These are phyloP conservation scores for Geum urbanum DNA, from an alignment of 306 rosid species.

Conservation along the genomic window DNA sequence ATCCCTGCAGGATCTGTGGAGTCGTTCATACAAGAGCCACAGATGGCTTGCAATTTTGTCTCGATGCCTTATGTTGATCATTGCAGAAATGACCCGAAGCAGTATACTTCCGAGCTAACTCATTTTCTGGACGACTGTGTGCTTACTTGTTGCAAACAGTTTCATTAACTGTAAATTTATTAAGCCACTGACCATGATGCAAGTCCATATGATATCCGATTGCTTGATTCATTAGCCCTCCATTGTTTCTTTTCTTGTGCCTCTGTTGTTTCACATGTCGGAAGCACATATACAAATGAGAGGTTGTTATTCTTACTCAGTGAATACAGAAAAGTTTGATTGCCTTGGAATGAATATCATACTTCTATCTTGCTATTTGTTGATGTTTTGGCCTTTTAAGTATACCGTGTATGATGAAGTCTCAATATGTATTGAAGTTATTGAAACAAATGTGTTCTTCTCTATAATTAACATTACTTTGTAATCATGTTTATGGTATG, in stretches of 20 bases:
- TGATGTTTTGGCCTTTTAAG: no score
- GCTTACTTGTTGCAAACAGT: slow-evolving; percentile 45
- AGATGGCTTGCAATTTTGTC: slow-evolving; percentile 82
- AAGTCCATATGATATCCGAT: slow-evolving; percentile 19
- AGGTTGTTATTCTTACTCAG: neutral
- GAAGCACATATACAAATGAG: slow-evolving; percentile 1
- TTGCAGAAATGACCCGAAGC: slow-evolving; percentile 79
- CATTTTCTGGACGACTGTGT: slow-evolving; percentile 76
- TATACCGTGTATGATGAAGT: no score
- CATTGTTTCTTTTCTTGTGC: neutral
- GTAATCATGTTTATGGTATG: no score
- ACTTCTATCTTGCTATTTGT: no score
- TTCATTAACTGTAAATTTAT: slow-evolving; percentile 18
- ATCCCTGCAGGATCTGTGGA: no score
- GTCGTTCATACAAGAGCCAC: no score
- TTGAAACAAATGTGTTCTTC: no score
- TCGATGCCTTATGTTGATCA: slow-evolving; percentile 98
- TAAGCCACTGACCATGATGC: slow-evolving; percentile 16
- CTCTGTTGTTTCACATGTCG: slow-evolving; percentile 1
- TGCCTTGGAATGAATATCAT: no score
- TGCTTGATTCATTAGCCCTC: slow-evolving; percentile 30
- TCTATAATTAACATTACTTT: no score
- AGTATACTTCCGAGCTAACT: slow-evolving; percentile 75
- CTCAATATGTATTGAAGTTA: no score
- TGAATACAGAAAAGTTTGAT: neutral